A percentile compares a stretch with the other conserved stretches of the same genome.
phyloP scores from a whole-genome alignment of 495 filamentous ascomycete genomes.

The Echria macrotheca region DNA sequence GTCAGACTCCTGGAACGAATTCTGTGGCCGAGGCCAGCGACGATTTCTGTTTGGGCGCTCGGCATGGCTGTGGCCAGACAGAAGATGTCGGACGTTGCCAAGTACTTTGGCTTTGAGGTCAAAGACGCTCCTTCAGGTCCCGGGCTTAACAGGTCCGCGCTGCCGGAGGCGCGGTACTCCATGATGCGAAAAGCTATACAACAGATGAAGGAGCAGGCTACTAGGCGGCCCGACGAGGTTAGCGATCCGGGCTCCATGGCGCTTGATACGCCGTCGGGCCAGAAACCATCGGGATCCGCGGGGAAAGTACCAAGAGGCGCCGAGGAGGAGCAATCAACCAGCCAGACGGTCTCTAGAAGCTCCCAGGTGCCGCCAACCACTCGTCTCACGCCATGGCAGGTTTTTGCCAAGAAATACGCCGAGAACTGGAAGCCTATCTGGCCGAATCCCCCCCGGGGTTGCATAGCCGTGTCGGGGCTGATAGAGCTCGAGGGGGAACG shows the following conservation, averaged over 20 bases:
- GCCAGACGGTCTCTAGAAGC: not conserved
- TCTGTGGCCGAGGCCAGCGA: slow-evolving; percentile 31
- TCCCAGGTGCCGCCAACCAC: not conserved
- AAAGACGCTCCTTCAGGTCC: not conserved
- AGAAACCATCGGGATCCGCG: not conserved
- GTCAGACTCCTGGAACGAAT: slow-evolving; percentile 27
- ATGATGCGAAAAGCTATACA: slow-evolving; percentile 23
- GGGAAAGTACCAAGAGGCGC: not conserved
- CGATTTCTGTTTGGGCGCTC: slow-evolving; percentile 33
- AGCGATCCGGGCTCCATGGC: slow-evolving; percentile 17
- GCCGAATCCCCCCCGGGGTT: slow-evolving; percentile 51
- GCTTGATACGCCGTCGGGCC: not conserved
- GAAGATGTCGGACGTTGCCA: slow-evolving; percentile 22
- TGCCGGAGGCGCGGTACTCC: slow-evolving; percentile 8
- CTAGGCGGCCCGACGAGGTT: slow-evolving; percentile 27
- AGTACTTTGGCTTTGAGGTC: slow-evolving; percentile 27
- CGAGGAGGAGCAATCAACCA: not conserved
- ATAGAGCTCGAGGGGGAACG: slow-evolving; percentile 58
- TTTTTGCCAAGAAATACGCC: slow-evolving; percentile 41
- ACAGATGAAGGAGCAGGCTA: slow-evolving; percentile 25
- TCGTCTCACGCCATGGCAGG: slow-evolving; percentile 31
- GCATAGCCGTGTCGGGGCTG: slow-evolving; percentile 58
- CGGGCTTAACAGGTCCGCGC: not conserved
- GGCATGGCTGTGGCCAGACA: slow-evolving; percentile 25
- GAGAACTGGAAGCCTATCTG: not conserved